Evolutionary conservation across 2,329 filamentous ascomycete species (phyloP).

Genomic region (Ceratocystiopsis sp.): DNA sequence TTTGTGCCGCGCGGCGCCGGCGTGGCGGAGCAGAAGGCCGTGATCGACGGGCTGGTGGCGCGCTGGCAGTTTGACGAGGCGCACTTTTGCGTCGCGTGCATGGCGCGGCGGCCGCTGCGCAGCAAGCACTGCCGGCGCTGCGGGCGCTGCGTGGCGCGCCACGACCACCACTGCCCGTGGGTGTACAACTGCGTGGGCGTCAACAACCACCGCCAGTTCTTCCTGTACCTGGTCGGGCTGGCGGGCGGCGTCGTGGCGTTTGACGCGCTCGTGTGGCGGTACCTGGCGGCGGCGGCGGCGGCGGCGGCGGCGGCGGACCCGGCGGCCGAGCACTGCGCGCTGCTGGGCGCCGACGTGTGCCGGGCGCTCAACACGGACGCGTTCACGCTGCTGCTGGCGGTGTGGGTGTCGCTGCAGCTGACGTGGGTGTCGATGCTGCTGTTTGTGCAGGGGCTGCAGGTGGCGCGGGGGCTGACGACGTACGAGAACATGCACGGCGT

Average conservation of each 20-base stretch:
- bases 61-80: constrained; percentile 83
- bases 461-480: constrained; percentile 83
- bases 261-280: constrained; percentile 55
- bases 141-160: constrained; percentile 81
- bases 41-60: constrained; percentile 73
- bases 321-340: constrained; percentile 44
- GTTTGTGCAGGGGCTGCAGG: constrained; percentile 82
- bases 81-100: constrained; percentile 87
- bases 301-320: constrained; percentile 35
- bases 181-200: constrained; percentile 90
- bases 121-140: constrained; percentile 94
- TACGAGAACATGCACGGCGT: constrained; percentile 91
- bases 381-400: constrained; percentile 61
- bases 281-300: constrained; percentile 43
- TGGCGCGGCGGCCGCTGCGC: constrained; percentile 80
- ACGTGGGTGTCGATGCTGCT: constrained; percentile 97
- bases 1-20: constrained; percentile 84
- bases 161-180: constrained; percentile 98
- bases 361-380: constrained; percentile 61
- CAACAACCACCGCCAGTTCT: constrained; percentile 93
- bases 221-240: constrained; percentile 69
- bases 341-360: constrained; percentile 64
- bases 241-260: constrained; percentile 58
- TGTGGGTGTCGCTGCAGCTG: constrained; percentile 72
- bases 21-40: constrained; percentile 73